Evolutionary conservation across 169 alveolate species (phyloP), one percentile per base, ranked within the genome.

Genomic region (Besnoitia besnoiti): DNA sequence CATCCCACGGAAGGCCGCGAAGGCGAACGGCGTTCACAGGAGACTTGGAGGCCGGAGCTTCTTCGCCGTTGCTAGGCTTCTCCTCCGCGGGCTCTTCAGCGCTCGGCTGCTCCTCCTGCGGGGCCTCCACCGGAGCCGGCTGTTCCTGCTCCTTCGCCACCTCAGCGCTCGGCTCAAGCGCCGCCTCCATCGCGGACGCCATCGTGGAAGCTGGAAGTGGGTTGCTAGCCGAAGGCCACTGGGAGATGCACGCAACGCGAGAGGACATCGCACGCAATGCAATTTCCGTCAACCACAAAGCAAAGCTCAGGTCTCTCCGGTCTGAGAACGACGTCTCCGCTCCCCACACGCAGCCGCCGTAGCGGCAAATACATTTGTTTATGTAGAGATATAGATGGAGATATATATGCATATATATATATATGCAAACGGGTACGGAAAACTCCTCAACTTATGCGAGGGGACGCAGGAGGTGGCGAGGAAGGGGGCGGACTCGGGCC

Each of bases 1-100:
- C 93, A 37, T 93, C 90, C 95, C 95, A 94, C 0, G 96, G 96
- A 27, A 94, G 94, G 37, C 96, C 96, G 75, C 96, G 89, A 27
- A 94, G 85, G 51, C 95, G 93, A 30, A 94, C 80, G 80, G n/a
- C 80, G 44, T 14, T 14, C 62, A 67, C 7, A 0, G 39, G 3
- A 37, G 39, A 42, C 44, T 67, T 67, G 42, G 47, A 1, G n/a
- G 80, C 44, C 46, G 2, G 62, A 14, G 30, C 19, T n/a, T 35
- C 80, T 14, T 67, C 42, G 39, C 42, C 46, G 44, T 67, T 67
- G 39, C 80, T 30, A 14, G 47, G 39, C 44, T 35, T 67, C 42
- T 67, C 80, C 19, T 35, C 80, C 39, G 62, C 62, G 19, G 10
- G 62, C 62, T 30, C 80, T 19, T 37, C 46, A 67, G 76, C 76